Percentiles rank a stretch among this genome's conserved stretches.
These are phyloP conservation scores for Crucibulum laeve DNA, from an alignment of 768 basidiomycete genomes.

Conservation along the genomic window DNA sequence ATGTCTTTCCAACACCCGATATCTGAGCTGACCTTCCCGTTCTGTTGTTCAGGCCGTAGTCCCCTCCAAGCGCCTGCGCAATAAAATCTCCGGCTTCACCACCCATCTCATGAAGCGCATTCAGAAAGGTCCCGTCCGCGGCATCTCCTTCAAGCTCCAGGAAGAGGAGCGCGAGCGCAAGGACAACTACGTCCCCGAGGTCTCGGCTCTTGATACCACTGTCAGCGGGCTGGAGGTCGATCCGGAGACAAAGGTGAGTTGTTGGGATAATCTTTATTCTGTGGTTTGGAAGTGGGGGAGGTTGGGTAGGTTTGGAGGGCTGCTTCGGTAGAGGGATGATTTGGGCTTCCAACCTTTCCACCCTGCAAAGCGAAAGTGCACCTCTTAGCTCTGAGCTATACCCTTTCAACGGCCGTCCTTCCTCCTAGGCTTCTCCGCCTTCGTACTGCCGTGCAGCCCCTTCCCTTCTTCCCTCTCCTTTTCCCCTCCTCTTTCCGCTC, in stretches of 20 bases:
- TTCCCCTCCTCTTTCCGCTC: neutral
- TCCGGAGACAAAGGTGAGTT: slow-evolving; percentile 84
- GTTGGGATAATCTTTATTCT: neutral
- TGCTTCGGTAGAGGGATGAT: too few species aligned
- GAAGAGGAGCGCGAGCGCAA: slow-evolving; percentile 99
- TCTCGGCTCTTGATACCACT: slow-evolving; percentile 88
- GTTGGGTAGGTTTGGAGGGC: neutral
- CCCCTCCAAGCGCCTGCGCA: slow-evolving; percentile 97
- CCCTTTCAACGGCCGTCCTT: too few species aligned
- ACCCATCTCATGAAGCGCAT: slow-evolving; percentile 99
- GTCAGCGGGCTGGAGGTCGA: slow-evolving; percentile 81
- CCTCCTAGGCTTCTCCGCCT: too few species aligned
- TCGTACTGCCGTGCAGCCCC: too few species aligned
- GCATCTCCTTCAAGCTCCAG: slow-evolving; percentile 99
- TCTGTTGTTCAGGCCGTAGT: slow-evolving; percentile 67
- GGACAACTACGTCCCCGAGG: slow-evolving; percentile 98
- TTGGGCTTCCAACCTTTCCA: too few species aligned
- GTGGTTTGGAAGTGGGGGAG: neutral
- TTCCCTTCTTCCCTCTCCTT: neutral
- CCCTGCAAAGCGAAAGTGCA: too few species aligned
- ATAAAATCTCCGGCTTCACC: slow-evolving; percentile 99
- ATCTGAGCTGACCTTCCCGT: neutral
- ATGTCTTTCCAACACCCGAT: neutral
- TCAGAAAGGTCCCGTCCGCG: slow-evolving; percentile 95
- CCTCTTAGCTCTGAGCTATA: too few species aligned